Evolutionary conservation across 2,329 filamentous ascomycete species (phyloP).

Genomic region (Aplosporella prunicola): DNA sequence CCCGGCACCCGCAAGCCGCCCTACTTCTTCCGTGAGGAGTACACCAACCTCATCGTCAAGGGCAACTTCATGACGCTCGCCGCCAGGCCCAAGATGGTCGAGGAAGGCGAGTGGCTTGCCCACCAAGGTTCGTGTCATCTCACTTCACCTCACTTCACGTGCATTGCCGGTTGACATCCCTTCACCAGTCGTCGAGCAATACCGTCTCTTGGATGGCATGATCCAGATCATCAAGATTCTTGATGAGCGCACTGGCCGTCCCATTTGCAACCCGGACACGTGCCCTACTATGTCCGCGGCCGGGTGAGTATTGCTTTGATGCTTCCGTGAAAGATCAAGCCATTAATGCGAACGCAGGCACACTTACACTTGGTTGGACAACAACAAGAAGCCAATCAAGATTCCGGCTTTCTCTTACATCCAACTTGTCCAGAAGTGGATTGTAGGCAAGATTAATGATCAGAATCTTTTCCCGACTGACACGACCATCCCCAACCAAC

Average conservation of each 20-base stretch:
- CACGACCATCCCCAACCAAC: conserved; percentile 52
- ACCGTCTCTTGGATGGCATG: conserved; percentile 80
- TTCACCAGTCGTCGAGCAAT: conserved; percentile 75
- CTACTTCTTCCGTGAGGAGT: conserved; percentile 64
- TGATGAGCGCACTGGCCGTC: conserved; percentile 62
- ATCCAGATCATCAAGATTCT: conserved; percentile 80
- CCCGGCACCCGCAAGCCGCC: conserved; percentile 56
- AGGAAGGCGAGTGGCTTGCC: conserved; percentile 90
- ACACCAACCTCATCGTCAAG: conserved; percentile 82
- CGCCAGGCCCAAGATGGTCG: conserved; percentile 84
- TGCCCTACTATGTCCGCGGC: conserved; percentile 94
- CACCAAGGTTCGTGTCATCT: conserved; percentile 63
- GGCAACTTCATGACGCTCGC: conserved; percentile 96
- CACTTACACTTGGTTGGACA: conserved; percentile 94
- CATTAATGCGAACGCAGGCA: conserved; percentile 50
- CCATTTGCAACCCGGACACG: conserved; percentile 72
- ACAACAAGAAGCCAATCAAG: conserved; percentile 76
- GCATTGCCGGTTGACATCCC: background rate
- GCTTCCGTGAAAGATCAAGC: no score
- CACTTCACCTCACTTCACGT: no score
- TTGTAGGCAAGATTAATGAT: conserved; percentile 90
- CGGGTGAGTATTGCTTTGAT: conserved; percentile 62
- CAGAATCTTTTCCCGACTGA: conserved; percentile 84
- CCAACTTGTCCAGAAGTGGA: conserved; percentile 93
- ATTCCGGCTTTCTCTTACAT: conserved; percentile 91